These are phyloP conservation scores for Botrytis paeoniae DNA, from an alignment of 2,329 filamentous ascomycete genomes.

Conservation along the genomic window DNA sequence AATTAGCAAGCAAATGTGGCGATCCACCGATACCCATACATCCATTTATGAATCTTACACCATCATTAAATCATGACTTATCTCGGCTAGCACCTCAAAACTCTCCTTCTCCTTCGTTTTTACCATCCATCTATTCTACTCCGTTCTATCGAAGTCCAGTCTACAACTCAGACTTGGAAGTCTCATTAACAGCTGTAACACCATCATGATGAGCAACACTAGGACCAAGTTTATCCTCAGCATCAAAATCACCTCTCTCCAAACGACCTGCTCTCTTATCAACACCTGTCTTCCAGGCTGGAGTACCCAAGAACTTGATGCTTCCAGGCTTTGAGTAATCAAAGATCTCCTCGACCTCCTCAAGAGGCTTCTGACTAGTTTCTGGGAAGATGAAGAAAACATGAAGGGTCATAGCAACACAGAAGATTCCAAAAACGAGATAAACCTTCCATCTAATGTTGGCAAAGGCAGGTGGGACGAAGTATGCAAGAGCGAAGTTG, in stretches of 20 bases:
- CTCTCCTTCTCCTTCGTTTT: not conserved
- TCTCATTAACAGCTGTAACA: conserved; percentile 8
- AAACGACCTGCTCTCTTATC: conserved; percentile 26
- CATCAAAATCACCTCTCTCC: conserved; percentile 35
- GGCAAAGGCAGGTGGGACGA: conserved; percentile 46
- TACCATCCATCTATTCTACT: not conserved
- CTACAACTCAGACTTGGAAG: conserved; percentile 12
- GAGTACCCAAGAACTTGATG: conserved; percentile 33
- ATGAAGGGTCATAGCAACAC: conserved; percentile 49
- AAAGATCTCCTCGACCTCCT: conserved; percentile 52
- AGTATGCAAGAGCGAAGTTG: conserved; percentile 50
- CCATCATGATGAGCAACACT: conserved; percentile 8
- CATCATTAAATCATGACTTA: conserved; percentile 5
- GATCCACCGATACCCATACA: not conserved
- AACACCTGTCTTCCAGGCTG: conserved; percentile 35
- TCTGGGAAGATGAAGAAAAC: conserved; percentile 56
- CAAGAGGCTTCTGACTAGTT: conserved; percentile 53
- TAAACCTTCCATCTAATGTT: conserved; percentile 52
- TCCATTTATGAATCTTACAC: not conserved
- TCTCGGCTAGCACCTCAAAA: not conserved
- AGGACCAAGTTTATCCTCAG: conserved; percentile 31
- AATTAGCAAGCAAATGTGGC: not conserved
- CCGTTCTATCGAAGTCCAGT: not conserved
- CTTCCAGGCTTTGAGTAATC: conserved; percentile 37
- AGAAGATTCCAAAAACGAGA: conserved; percentile 52